Base-by-base conservation (phyloP, 352 stramenopile species). In the Salisapilia sapeloensis region DNA sequence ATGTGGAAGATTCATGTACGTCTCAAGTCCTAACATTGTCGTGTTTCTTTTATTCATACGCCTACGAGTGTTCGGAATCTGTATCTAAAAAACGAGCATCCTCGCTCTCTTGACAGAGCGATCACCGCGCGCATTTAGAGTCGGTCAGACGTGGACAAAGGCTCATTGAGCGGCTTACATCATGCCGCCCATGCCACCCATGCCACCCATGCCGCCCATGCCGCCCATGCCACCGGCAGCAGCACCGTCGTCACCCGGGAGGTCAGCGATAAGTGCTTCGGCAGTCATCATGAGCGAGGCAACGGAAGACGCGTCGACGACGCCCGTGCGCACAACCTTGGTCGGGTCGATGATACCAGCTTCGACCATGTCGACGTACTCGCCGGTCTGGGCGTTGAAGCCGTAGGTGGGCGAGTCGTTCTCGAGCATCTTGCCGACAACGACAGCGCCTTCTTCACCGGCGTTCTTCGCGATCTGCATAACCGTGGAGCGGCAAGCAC, bases 281-380 rank as follows among this genome's bases (percentile, higher is more conserved):
- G 94, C 96, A n/a, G 96, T 99, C 63, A 97, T 98, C 56, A 99
- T 94, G 34, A 99, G 74, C 54, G 90, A 95, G 22, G 95, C 93
- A 16, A 99, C 95, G 52, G 87, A 98, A 25, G 95, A 94, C 17
- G 96, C 95, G 61, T 99, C 94, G 25, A 98, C 70, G 39, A 99
- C 72, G 18, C 93, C 96, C 42, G 94, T 99, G 46, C 93, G 90
- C 33, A 98, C 95, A 24, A 99, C 96, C 78, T 98, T 98, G 25
- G 87, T 96, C 7, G 90, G 90, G 60, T 97, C 89, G 49, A 98
- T 96, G 53, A 99, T 99, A 56, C 96, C 96, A 35, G 79, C 85
- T 35, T 96, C 60, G 42, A 98, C 90, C 86, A 99, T 96, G 69
- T 99, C 79, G 34, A 93, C 89, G 63, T 98, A 99, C 40, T 95